These are phyloP conservation scores for Trifolium dubium DNA, from an alignment of 306 rosid species.

Conservation along the genomic window DNA sequence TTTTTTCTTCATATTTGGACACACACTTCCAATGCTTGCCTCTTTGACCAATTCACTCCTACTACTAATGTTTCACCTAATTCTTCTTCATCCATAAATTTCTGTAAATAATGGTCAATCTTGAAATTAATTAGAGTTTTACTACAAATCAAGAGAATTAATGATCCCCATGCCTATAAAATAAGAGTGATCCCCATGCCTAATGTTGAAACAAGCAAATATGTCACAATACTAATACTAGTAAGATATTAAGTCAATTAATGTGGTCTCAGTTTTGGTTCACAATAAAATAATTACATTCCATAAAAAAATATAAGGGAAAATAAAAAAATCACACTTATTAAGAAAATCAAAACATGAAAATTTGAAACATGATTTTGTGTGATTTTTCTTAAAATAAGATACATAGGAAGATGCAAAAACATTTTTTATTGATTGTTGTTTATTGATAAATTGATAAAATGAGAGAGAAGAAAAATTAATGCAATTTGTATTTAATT, in stretches of 20 bases:
- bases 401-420: no score
- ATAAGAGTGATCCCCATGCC: background rate
- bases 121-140: slow-evolving; percentile 16
- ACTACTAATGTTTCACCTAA: background rate
- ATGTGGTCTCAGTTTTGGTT: background rate
- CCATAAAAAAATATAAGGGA: no score
- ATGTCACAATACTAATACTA: background rate
- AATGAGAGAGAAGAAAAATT: no score
- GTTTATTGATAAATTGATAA: no score
- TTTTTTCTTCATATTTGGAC: slow-evolving; percentile 31
- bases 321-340: no score
- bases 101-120: slow-evolving; percentile 12
- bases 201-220: background rate
- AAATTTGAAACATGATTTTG: no score
- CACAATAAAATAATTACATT: background rate
- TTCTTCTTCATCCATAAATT: slow-evolving; percentile 8
- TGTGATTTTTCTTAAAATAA: no score
- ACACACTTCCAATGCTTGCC: slow-evolving; percentile 49
- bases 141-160: background rate
- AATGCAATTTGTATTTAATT: no score
- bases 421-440: no score
- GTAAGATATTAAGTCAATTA: background rate
- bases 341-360: no score
- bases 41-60: slow-evolving; percentile 52
- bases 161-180: background rate